Evolutionary conservation across 495 filamentous ascomycete genomes (phyloP).

Genomic region (Parathielavia hyrcaniae): DNA sequence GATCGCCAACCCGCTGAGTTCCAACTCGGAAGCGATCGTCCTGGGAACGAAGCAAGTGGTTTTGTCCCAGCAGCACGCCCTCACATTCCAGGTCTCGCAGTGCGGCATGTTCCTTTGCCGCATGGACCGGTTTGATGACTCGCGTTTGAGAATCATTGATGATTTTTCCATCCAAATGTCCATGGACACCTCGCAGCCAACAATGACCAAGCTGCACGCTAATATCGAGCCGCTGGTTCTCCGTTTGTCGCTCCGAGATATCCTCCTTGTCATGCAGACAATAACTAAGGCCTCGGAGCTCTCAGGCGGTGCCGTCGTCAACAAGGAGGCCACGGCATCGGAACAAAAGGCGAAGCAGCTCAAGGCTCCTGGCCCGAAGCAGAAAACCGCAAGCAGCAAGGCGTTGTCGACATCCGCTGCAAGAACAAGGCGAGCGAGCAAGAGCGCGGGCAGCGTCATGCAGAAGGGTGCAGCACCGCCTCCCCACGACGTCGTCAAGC

Average conservation of each 20-base stretch:
- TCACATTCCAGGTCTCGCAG: slow-evolving; percentile 84
- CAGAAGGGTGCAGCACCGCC: slow-evolving; percentile 11
- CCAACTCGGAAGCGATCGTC: slow-evolving; percentile 91
- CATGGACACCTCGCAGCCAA: slow-evolving; percentile 70
- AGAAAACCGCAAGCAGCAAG: slow-evolving; percentile 59
- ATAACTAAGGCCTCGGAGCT: slow-evolving; percentile 88
- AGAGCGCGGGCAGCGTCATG: slow-evolving; percentile 17
- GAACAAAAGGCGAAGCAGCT: slow-evolving; percentile 60
- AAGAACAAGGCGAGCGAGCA: slow-evolving; percentile 25
- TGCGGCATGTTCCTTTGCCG: slow-evolving; percentile 98
- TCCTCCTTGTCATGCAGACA: slow-evolving; percentile 88
- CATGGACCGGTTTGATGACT: slow-evolving; percentile 92
- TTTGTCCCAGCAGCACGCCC: slow-evolving; percentile 86
- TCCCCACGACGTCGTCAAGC: slow-evolving; percentile 35
- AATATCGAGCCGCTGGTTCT: slow-evolving; percentile 92
- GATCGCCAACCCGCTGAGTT: slow-evolving; percentile 85
- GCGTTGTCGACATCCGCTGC: slow-evolving; percentile 53
- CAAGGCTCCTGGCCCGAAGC: slow-evolving; percentile 51
- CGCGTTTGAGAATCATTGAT: slow-evolving; percentile 81
- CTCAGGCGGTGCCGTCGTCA: slow-evolving; percentile 52
- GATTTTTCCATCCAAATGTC: slow-evolving; percentile 89
- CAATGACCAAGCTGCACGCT: slow-evolving; percentile 70
- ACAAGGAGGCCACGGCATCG: slow-evolving; percentile 32
- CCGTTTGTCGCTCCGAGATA: slow-evolving; percentile 85
- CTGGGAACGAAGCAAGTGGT: slow-evolving; percentile 90